Evolutionary conservation across 2,329 filamentous ascomycete species (phyloP).

Genomic region (Epichloe brachyelytri): DNA sequence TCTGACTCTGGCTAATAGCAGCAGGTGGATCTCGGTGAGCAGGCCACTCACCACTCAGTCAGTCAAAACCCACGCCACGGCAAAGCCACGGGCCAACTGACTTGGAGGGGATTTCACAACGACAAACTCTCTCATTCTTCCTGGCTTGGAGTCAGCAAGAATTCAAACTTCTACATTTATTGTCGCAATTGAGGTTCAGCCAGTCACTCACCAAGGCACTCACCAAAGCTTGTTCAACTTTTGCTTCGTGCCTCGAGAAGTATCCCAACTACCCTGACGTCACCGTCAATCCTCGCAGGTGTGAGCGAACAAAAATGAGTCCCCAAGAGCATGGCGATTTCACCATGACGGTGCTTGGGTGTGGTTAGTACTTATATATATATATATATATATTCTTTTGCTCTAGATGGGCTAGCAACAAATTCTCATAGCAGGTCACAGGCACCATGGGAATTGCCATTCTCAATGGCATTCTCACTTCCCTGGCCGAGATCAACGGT

Average conservation of each 20-base stretch:
- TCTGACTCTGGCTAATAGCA: neutral
- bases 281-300: neutral
- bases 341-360: conserved; percentile 70
- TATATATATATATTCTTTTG: neutral
- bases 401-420: neutral
- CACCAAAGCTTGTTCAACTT: neutral
- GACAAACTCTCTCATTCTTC: neutral
- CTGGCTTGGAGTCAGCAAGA: neutral
- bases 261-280: neutral
- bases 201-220: neutral
- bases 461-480: conserved; percentile 64
- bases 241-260: neutral
- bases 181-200: neutral
- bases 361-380: conserved; percentile 42
- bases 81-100: neutral
- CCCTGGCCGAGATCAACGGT: conserved; percentile 42
- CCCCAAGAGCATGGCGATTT: conserved; percentile 34
- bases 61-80: neutral
- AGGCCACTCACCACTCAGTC: no score
- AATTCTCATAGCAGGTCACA: conserved; percentile 18
- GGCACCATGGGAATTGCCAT: conserved; percentile 81
- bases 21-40: neutral
- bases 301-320: conserved; percentile 3
- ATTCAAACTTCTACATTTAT: neutral
- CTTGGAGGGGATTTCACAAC: neutral